Evolutionary conservation across 148 eudicot genomes (phyloP).

Genomic region (Rhododendron vialii): DNA sequence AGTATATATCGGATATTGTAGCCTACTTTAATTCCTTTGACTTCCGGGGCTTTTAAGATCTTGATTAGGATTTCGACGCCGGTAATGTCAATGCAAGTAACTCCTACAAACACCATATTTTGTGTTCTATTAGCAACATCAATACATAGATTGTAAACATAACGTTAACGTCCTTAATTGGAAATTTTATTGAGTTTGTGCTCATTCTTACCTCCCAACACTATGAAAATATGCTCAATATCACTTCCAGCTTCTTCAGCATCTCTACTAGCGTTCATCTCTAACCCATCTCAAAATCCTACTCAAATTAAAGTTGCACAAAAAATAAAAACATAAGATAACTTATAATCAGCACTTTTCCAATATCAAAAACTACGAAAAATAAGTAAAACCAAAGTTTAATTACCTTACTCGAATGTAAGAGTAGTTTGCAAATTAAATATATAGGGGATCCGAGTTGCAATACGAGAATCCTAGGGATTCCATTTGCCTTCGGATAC

Average conservation of each 20-base stretch:
- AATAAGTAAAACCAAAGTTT: no score
- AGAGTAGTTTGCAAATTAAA: no score
- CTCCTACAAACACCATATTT: constrained; percentile 35
- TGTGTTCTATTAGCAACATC: not conserved
- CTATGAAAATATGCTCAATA: constrained; percentile 63
- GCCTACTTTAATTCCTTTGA: constrained; percentile 50
- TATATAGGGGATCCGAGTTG: no score
- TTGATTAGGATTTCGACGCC: constrained; percentile 73
- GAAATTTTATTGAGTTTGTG: not conserved
- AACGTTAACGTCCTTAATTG: not conserved
- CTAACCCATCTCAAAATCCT: constrained; percentile 82
- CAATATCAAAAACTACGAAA: not conserved
- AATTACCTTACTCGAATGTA: no score
- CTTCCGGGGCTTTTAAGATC: constrained; percentile 36
- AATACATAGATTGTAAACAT: no score
- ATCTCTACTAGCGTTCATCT: constrained; percentile 45
- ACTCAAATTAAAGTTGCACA: not conserved
- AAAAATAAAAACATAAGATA: not conserved
- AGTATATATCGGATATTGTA: not conserved
- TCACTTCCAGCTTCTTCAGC: constrained; percentile 23
- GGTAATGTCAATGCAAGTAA: constrained; percentile 68
- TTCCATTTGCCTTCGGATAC: no score
- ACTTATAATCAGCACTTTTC: not conserved
- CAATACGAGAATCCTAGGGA: no score
- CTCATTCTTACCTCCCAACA: constrained; percentile 54